Conservation (phyloP, 192 early-diverging fungal genomes). For the Backusella mclennaniae region DNA sequence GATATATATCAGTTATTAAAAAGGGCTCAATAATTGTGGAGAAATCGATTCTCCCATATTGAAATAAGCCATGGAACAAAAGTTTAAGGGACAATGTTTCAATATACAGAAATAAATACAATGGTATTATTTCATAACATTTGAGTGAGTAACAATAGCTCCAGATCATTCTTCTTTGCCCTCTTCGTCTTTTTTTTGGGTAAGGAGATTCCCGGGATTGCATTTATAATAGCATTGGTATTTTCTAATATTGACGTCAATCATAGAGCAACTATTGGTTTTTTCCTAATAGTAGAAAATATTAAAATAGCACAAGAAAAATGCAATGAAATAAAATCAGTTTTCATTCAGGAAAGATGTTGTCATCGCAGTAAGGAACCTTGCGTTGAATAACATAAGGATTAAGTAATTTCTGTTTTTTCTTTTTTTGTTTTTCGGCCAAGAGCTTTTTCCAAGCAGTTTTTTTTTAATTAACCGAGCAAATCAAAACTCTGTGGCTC, state of each 20-base stretch:
- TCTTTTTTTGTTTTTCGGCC: not conserved
- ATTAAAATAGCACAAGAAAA: not conserved
- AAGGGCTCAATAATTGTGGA: not conserved
- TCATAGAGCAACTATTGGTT: not conserved
- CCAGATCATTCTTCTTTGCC: not conserved
- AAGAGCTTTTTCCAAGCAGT: not conserved
- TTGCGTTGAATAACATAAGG: not conserved
- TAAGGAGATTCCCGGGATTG: not conserved
- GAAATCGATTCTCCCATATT: not conserved
- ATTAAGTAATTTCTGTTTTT: not conserved
- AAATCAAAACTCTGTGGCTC: not conserved
- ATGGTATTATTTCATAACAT: not conserved
- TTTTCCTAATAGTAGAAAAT: not conserved
- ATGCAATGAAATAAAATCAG: not conserved
- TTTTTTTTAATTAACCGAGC: not conserved
- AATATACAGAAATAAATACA: not conserved
- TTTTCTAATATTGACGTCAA: not conserved
- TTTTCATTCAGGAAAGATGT: not conserved
- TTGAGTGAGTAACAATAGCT: not conserved
- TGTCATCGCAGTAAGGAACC: not conserved
- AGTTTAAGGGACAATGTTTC: slow-evolving; percentile 5
- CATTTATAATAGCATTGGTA: not conserved
- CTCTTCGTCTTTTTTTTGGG: not conserved
- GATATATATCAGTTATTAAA: not conserved
- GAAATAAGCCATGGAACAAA: not conserved